Percentiles rank a stretch among this genome's conserved stretches.
Conservation (phyloP, 148 eudicot genomes). For the Heliosperma pusillum region DNA sequence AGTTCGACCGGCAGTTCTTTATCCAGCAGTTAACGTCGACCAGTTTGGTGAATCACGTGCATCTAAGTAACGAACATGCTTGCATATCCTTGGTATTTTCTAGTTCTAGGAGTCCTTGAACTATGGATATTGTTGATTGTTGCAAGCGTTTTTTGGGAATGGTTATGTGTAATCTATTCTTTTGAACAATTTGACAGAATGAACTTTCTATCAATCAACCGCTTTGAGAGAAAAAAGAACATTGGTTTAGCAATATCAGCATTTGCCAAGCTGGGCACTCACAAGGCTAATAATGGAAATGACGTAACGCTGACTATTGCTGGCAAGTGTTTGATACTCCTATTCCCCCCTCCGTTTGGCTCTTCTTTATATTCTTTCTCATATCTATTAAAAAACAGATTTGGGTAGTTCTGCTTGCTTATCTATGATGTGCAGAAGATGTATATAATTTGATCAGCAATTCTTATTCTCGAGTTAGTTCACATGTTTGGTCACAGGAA, state of each 20-base stretch:
- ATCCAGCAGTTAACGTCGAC: constrained; percentile 82
- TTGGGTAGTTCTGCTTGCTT: too few relatives aligned
- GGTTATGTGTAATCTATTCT: not conserved
- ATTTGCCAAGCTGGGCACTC: constrained; percentile 60
- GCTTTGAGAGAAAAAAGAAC: constrained; percentile 95
- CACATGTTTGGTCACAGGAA: too few relatives aligned
- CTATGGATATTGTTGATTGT: not conserved
- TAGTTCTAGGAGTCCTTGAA: constrained; percentile 34
- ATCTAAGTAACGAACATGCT: constrained; percentile 57
- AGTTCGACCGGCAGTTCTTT: constrained; percentile 75
- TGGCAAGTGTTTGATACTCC: constrained; percentile 39
- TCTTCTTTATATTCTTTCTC: not conserved
- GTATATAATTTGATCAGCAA: too few relatives aligned
- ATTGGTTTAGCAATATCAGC: constrained; percentile 85
- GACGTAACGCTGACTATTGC: constrained; percentile 69
- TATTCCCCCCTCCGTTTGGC: not conserved
- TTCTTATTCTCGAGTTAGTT: too few relatives aligned
- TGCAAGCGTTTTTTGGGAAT: not conserved
- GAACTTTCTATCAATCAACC: constrained; percentile 86
- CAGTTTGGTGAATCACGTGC: constrained; percentile 63
- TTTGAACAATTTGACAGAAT: constrained; percentile 38
- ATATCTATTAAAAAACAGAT: not conserved
- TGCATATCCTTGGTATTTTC: constrained; percentile 47
- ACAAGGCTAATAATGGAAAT: constrained; percentile 18
- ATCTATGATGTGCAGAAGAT: too few relatives aligned